A percentile compares a stretch with the other conserved stretches of the same genome.
Conservation (phyloP, 768 basidiomycete genomes). For the Tricholomella constricta region DNA sequence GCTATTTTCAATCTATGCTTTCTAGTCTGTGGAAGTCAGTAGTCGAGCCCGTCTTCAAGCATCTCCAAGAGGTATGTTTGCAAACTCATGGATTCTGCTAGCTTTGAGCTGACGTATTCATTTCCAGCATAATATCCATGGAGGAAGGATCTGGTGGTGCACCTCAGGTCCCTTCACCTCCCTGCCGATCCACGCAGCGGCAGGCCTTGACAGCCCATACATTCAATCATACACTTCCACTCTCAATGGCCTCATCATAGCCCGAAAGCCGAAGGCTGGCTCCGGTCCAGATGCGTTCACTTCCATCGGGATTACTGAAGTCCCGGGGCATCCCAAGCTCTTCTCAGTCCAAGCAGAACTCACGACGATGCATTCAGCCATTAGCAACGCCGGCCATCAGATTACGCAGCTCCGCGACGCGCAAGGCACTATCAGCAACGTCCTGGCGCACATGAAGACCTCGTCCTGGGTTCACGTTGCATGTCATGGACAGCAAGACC, state of each 20-base stretch:
- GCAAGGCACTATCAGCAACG: slow-evolving; percentile 7
- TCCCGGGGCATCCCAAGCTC: background rate
- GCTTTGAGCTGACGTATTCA: no score
- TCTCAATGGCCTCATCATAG: slow-evolving; percentile 7
- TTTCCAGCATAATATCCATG: slow-evolving; percentile 3
- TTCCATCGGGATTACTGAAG: background rate
- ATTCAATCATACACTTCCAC: slow-evolving; percentile 17
- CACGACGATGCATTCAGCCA: background rate
- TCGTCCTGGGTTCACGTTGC: slow-evolving; percentile 23
- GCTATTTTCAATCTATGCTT: background rate
- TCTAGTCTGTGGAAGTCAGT: background rate
- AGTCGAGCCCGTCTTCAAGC: slow-evolving; percentile 3
- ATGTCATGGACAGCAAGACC: slow-evolving; percentile 25
- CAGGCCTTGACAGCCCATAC: slow-evolving; percentile 11
- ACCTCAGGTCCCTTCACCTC: slow-evolving; percentile 5
- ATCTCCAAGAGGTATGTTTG: slow-evolving; percentile 7
- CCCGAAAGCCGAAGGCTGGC: background rate
- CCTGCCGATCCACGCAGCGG: slow-evolving; percentile 18
- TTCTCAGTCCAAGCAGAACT: background rate
- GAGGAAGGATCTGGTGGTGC: slow-evolving; percentile 15
- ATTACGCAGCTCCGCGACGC: background rate
- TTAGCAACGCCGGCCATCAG: background rate
- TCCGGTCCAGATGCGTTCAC: background rate
- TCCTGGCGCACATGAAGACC: slow-evolving; percentile 9
- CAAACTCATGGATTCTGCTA: no score